Conservation (phyloP, 2,329 filamentous ascomycete species). For the Monosporascus sp. region DNA sequence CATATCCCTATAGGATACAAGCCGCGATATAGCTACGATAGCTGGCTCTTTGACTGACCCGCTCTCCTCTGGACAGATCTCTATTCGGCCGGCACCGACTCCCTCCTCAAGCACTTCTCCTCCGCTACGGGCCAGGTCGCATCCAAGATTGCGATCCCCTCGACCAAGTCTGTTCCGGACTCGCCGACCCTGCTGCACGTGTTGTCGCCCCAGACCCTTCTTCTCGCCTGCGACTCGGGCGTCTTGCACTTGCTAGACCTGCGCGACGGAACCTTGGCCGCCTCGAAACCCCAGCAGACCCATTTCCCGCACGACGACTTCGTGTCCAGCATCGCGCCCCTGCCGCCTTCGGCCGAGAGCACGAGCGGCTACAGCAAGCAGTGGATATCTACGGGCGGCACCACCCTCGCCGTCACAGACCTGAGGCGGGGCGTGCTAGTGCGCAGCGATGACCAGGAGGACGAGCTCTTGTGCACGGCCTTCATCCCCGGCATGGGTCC, state of each 20-base stretch:
- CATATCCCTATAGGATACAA: neutral
- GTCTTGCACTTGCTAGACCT: slow-evolving; percentile 85
- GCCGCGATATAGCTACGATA: neutral
- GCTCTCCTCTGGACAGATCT: slow-evolving; percentile 34
- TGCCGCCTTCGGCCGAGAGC: slow-evolving; percentile 73
- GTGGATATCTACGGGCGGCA: slow-evolving; percentile 89
- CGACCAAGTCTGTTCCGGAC: slow-evolving; percentile 49
- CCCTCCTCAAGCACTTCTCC: slow-evolving; percentile 53
- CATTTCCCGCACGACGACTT: slow-evolving; percentile 89
- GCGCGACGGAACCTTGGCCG: slow-evolving; percentile 53
- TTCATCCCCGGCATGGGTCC: slow-evolving; percentile 74
- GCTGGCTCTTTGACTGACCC: neutral
- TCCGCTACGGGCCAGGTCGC: slow-evolving; percentile 60
- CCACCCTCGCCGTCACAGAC: slow-evolving; percentile 85
- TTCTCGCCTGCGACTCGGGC: slow-evolving; percentile 86
- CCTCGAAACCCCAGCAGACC: slow-evolving; percentile 66
- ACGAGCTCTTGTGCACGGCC: slow-evolving; percentile 77
- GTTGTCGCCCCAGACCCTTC: slow-evolving; percentile 79
- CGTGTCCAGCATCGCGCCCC: slow-evolving; percentile 77
- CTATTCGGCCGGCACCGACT: slow-evolving; percentile 60
- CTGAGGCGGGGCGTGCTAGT: slow-evolving; percentile 79
- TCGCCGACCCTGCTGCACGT: slow-evolving; percentile 76
- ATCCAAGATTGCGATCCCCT: slow-evolving; percentile 76
- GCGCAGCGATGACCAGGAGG: slow-evolving; percentile 89
- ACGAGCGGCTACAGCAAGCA: slow-evolving; percentile 90